A percentile compares a stretch with the other conserved stretches of the same genome.
phyloP scores from a whole-genome alignment of 768 basidiomycete species.

The Naganishia kalamii region DNA sequence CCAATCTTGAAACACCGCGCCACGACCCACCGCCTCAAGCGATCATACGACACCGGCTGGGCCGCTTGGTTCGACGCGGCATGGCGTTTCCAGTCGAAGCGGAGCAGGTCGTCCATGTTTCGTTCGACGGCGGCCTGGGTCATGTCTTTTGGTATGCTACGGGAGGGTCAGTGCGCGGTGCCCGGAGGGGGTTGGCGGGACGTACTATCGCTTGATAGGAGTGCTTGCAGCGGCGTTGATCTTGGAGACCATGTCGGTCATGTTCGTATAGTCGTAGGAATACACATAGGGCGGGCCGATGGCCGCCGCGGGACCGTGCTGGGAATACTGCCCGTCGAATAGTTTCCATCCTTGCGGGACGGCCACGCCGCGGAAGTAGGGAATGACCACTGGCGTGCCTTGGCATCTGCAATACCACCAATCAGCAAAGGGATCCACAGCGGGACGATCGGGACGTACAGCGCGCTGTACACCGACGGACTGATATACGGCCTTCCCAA shows the following conservation, averaged over 20 bases:
- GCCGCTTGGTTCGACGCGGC: background rate
- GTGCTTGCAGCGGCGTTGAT: conserved; percentile 31
- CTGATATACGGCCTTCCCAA: conserved; percentile 40
- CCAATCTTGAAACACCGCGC: conserved; percentile 24
- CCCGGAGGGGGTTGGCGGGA: background rate
- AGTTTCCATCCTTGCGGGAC: conserved; percentile 34
- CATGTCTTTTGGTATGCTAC: conserved; percentile 42
- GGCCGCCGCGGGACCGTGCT: conserved; percentile 41
- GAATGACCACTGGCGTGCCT: conserved; percentile 41
- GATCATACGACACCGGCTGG: background rate
- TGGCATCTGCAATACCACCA: too few relatives aligned
- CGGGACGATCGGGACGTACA: conserved; percentile 30
- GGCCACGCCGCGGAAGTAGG: conserved; percentile 29
- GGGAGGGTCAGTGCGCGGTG: background rate
- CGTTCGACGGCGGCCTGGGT: conserved; percentile 17
- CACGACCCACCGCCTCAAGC: conserved; percentile 12
- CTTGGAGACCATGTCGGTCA: conserved; percentile 30
- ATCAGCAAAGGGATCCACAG: too few relatives aligned
- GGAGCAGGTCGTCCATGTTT: conserved; percentile 21
- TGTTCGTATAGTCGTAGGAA: conserved; percentile 33
- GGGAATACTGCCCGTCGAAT: conserved; percentile 29
- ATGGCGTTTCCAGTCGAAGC: conserved; percentile 14
- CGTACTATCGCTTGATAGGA: conserved; percentile 41
- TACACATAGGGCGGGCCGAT: conserved; percentile 45
- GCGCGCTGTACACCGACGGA: conserved; percentile 42